phyloP scores from a whole-genome alignment of 495 filamentous ascomycete species.

The Hypoxylon lienhwacheense region DNA sequence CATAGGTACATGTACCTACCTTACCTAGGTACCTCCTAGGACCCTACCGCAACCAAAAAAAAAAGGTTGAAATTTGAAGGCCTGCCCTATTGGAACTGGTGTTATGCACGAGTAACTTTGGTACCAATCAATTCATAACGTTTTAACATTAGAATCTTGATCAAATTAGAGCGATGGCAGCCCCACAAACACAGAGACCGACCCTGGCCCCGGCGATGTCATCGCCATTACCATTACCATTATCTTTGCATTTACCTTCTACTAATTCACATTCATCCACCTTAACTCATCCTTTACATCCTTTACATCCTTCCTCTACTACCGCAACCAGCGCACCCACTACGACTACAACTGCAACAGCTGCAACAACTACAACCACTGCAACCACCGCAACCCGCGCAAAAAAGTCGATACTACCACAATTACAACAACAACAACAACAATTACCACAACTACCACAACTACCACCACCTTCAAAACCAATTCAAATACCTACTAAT shows the following conservation, averaged over 20 bases:
- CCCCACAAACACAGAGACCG: slow-evolving; percentile 22
- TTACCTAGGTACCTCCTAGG: too few species aligned
- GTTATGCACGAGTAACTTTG: slow-evolving; percentile 9
- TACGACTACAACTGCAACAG: slow-evolving; percentile 3
- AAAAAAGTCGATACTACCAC: too few species aligned
- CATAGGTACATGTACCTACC: too few species aligned
- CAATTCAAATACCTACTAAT: too few species aligned
- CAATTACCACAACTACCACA: too few species aligned
- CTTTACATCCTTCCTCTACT: slow-evolving; percentile 13
- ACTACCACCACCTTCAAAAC: too few species aligned
- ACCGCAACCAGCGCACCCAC: slow-evolving; percentile 12
- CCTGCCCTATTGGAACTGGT: not conserved
- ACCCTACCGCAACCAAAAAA: too few species aligned
- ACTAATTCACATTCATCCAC: slow-evolving; percentile 16
- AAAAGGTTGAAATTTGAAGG: too few species aligned
- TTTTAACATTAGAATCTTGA: too few species aligned
- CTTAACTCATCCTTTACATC: slow-evolving; percentile 10
- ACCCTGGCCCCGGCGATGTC: slow-evolving; percentile 35
- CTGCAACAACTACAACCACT: slow-evolving; percentile 7
- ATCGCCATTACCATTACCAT: slow-evolving; percentile 17
- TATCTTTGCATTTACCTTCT: not conserved
- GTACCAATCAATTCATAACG: slow-evolving; percentile 29
- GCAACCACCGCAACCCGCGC: too few species aligned
- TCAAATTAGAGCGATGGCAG: slow-evolving; percentile 32
- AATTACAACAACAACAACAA: too few species aligned